Base-by-base conservation (phyloP, 352 stramenopile genomes). In the Pythium aphanidermatum region DNA sequence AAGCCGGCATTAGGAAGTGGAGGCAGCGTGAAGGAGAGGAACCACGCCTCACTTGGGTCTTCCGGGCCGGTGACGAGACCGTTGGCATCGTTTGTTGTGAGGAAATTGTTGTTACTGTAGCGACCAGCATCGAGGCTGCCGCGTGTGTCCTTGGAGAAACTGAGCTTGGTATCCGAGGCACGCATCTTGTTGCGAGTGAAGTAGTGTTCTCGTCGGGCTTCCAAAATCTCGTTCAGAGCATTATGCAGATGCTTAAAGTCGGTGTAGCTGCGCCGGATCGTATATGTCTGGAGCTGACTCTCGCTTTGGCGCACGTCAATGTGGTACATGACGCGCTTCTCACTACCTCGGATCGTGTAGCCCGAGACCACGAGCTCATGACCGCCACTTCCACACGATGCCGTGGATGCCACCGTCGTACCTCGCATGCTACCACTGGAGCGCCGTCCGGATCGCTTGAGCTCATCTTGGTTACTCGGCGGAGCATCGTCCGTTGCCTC, bases 311-410 rank as follows among this genome's bases (percentile, higher is more conserved):
- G 67, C 30, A 93, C 74, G 55, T 93, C 81, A 40, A 93, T 85
- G 57, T 93, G 81, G 57, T 91, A 93, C 81, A 93, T 88, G 44
- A 90, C 81, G 29, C 75, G 80, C 64, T 86, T 89, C 59, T 89
- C 77, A 8, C 60, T 57, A 0, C 72, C 77, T 16, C 65, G 58
- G 42, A 84, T 81, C 28, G 74, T 86, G 57, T 81, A 89, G 27
- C 74, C 70, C 6, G 72, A 83, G 17, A 89, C 66, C 46, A 83
- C 70, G 36, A 89, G 68, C 31, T 89, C 77, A 9, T 66, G 71
- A 30, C 46, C 71, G 11, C 34, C n/a, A n/a, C n/a, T n/a, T n/a
- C n/a, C 36, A 7, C 45, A 48, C 14, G 56, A 46, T 1, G 35
- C 34, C 16, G 43, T 49, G 2, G 48, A 59, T 23, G 43, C 47